A percentile compares a stretch with the other conserved stretches of the same genome.
phyloP scores from a whole-genome alignment of 768 basidiomycete genomes.

The Cystofilobasidium bisporidii region DNA sequence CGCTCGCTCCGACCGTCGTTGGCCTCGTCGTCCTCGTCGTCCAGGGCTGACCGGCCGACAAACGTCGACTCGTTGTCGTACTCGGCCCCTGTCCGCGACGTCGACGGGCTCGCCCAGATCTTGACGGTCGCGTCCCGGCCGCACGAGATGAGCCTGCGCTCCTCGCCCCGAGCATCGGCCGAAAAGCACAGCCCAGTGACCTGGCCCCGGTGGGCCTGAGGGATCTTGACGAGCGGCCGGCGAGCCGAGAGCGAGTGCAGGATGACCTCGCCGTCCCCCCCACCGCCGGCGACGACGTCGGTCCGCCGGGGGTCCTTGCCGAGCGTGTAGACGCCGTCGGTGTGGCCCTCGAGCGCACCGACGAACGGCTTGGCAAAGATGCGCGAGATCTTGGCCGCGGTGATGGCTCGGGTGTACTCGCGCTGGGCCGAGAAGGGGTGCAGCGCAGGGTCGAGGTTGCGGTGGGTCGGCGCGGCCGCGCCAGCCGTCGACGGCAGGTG shows the following conservation, averaged over 20 bases:
- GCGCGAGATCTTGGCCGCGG: slow-evolving; percentile 82
- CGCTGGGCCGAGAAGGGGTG: slow-evolving; percentile 89
- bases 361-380: slow-evolving; percentile 98
- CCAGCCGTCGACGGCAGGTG: slow-evolving; percentile 67
- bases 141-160: slow-evolving; percentile 38
- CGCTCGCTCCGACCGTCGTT: slow-evolving; percentile 33
- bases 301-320: slow-evolving; percentile 60
- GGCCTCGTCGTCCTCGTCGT: slow-evolving; percentile 34
- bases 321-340: slow-evolving; percentile 84
- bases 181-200: slow-evolving; percentile 41
- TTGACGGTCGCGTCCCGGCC: slow-evolving; percentile 41
- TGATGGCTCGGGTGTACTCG: slow-evolving; percentile 85
- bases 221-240: slow-evolving; percentile 39
- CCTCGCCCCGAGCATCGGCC: slow-evolving; percentile 36
- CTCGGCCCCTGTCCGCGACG: slow-evolving; percentile 30
- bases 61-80: slow-evolving; percentile 18
- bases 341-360: slow-evolving; percentile 78
- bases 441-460: slow-evolving; percentile 88
- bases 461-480: slow-evolving; percentile 74
- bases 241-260: slow-evolving; percentile 51
- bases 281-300: slow-evolving; percentile 74
- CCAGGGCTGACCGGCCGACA: slow-evolving; percentile 34
- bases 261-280: slow-evolving; percentile 90
- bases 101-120: slow-evolving; percentile 38
- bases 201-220: slow-evolving; percentile 41